phyloP scores from a whole-genome alignment of 495 filamentous ascomycete species.

The Hyphodiscus hymeniophilus region DNA sequence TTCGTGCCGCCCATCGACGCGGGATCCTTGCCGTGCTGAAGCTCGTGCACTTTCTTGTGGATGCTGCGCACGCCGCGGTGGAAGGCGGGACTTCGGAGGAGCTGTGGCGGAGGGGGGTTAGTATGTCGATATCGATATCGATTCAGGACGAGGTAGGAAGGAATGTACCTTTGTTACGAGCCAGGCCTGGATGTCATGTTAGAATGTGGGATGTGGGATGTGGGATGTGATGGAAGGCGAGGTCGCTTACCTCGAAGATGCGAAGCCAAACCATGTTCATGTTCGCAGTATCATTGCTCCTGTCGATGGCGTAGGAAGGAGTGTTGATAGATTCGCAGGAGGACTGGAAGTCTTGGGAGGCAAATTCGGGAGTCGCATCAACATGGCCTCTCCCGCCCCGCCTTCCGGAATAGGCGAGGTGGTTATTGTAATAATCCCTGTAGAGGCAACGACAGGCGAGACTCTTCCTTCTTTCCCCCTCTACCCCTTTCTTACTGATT shows the following conservation, averaged over 20 bases:
- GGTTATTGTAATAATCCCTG: too few relatives aligned
- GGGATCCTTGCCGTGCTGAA: slow-evolving; percentile 46
- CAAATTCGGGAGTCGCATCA: too few relatives aligned
- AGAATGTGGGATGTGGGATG: slow-evolving; percentile 6
- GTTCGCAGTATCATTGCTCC: too few relatives aligned
- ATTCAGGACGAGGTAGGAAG: not conserved
- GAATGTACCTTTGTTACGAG: slow-evolving; percentile 19
- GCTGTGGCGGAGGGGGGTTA: slow-evolving; percentile 34
- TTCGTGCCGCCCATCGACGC: slow-evolving; percentile 50
- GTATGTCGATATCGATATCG: not conserved
- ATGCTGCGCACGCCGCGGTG: slow-evolving; percentile 49
- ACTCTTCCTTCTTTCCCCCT: not conserved
- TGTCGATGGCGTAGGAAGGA: not conserved
- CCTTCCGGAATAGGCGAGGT: not conserved
- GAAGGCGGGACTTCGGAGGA: slow-evolving; percentile 51
- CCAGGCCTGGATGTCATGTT: slow-evolving; percentile 21
- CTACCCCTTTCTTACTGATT: not conserved
- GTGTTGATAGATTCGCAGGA: not conserved
- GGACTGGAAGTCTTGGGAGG: too few relatives aligned
- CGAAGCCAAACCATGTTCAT: slow-evolving; percentile 26
- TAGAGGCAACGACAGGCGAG: too few relatives aligned
- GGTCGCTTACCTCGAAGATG: slow-evolving; percentile 43
- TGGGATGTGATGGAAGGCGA: slow-evolving; percentile 15
- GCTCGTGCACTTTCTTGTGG: slow-evolving; percentile 44
- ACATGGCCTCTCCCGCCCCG: too few relatives aligned